Evolutionary conservation across 139 green algal genomes (phyloP), one percentile per base, ranked within the genome.

Genomic region (Asterochloris erici): DNA sequence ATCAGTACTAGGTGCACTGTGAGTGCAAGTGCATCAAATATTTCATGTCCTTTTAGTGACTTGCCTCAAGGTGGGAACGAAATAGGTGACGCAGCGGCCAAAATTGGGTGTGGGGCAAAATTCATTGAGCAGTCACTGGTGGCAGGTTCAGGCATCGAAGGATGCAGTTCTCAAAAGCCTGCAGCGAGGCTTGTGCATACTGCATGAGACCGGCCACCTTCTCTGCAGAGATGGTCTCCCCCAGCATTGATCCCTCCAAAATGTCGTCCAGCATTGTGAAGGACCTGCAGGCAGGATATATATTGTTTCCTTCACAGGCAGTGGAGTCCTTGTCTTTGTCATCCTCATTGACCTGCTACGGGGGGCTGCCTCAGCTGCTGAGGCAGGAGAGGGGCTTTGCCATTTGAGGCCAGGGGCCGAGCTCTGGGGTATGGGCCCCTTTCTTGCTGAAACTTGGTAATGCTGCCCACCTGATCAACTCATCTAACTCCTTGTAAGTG

Each of bases 81-180:
- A 54, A 54, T 54, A 54, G 38, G 38, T 54, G 38, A 54, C 38
- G 38, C 38, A 54, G 38, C 6, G 38, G 38, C 38, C 38, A 54
- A 54, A 54, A 54, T 2, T 54, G 38, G 38, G 38, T 54, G 38
- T 6, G 6, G 38, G 38, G 38, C 38, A 54, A 54, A 54, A 6
- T 77, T 54, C 21, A 80, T 70, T 61, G 68, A 60, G 76, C 76
- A 61, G 68, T 61, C 11, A 80, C 76, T 15, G 76, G 79, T 38
- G 73, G 64, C 61, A 83, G 73, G 13, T 68, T 68, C 38, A 83
- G 23, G 24, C 64, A 83, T n/a, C 28, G 63, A 28, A 71, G 54
- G 28, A 83, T 83, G 68, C 68, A 77, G 68, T 60, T 64, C 38
- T 83, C 79, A 78, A 83, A 83, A 29, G 29, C 77, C 15, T 29